Evolutionary conservation across 805 yeast species (phyloP).

Genomic region (Cyberlindnera sargentensis): DNA sequence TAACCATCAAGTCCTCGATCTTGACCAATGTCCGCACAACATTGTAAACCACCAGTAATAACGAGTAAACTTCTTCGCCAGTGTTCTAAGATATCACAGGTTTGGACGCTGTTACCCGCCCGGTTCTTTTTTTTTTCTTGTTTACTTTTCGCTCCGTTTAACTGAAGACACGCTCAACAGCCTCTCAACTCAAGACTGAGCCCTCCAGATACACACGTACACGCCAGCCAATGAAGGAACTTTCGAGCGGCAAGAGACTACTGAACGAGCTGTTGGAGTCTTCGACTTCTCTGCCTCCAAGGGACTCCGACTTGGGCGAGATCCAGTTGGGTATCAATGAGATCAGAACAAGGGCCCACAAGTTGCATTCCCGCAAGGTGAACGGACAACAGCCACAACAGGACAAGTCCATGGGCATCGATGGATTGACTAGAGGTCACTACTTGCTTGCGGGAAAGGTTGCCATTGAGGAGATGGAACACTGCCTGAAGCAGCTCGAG

Average conservation of each 20-base stretch:
- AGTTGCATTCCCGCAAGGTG: slow-evolving; percentile 37
- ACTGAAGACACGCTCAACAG: too few species aligned
- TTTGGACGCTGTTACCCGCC: not conserved
- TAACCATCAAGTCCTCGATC: too few species aligned
- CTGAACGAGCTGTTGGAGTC: slow-evolving; percentile 73
- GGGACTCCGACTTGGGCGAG: slow-evolving; percentile 63
- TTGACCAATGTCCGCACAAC: too few species aligned
- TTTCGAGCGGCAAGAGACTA: slow-evolving; percentile 21
- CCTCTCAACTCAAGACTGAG: too few species aligned
- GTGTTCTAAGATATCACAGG: not conserved
- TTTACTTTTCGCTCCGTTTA: not conserved
- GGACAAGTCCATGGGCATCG: slow-evolving; percentile 28
- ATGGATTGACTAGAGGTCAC: slow-evolving; percentile 62
- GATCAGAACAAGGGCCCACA: slow-evolving; percentile 59
- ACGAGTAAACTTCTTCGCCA: too few species aligned
- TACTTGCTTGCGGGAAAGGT: slow-evolving; percentile 89
- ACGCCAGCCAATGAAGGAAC: too few species aligned
- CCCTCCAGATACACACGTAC: too few species aligned
- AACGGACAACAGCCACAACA: too few species aligned
- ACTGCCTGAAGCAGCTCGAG: slow-evolving; percentile 39
- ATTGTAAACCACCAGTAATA: too few species aligned
- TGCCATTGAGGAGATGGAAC: slow-evolving; percentile 74
- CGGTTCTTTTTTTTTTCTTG: not conserved
- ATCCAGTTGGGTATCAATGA: slow-evolving; percentile 77
- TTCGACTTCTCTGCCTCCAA: slow-evolving; percentile 64